Conservation (phyloP, 2,329 filamentous ascomycete species). For the Phialemonium atrogriseum region DNA sequence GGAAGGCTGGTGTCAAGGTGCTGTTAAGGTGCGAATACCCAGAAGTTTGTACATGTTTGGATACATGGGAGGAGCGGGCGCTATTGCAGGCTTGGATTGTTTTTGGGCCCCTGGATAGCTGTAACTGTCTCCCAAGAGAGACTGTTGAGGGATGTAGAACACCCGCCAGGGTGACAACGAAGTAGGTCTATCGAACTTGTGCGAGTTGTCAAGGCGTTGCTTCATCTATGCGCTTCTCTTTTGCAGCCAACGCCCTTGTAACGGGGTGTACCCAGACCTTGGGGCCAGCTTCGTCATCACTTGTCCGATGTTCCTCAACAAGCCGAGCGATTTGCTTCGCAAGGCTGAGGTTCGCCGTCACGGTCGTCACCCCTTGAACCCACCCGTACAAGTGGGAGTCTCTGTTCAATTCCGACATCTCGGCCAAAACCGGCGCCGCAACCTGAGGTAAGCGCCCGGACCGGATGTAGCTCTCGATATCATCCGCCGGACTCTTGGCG, state of each 20-base stretch:
- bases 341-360: slow-evolving; percentile 63
- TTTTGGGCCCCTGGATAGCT: too few species aligned
- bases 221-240: too few species aligned
- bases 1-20: too few species aligned
- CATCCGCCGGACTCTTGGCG: slow-evolving; percentile 29
- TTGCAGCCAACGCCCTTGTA: slow-evolving; percentile 1
- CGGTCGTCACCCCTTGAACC: slow-evolving; percentile 52
- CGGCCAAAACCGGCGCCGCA: slow-evolving; percentile 15
- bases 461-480: slow-evolving; percentile 28
- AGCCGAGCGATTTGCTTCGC: slow-evolving; percentile 52
- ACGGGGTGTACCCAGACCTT: slow-evolving; percentile 1
- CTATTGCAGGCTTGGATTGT: too few species aligned
- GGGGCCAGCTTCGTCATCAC: slow-evolving; percentile 7
- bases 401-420: slow-evolving; percentile 40
- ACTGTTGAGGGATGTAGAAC: too few species aligned
- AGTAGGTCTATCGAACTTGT: too few species aligned
- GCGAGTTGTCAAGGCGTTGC: too few species aligned
- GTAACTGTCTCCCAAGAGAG: too few species aligned
- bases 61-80: too few species aligned
- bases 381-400: slow-evolving; percentile 69
- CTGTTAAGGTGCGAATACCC: too few species aligned
- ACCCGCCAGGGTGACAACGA: too few species aligned
- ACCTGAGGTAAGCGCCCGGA: slow-evolving; percentile 43
- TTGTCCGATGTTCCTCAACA: slow-evolving; percentile 18
- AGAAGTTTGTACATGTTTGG: too few species aligned